Conservation (phyloP, 2,329 filamentous ascomycete species). For the Penicillium corylophilum region DNA sequence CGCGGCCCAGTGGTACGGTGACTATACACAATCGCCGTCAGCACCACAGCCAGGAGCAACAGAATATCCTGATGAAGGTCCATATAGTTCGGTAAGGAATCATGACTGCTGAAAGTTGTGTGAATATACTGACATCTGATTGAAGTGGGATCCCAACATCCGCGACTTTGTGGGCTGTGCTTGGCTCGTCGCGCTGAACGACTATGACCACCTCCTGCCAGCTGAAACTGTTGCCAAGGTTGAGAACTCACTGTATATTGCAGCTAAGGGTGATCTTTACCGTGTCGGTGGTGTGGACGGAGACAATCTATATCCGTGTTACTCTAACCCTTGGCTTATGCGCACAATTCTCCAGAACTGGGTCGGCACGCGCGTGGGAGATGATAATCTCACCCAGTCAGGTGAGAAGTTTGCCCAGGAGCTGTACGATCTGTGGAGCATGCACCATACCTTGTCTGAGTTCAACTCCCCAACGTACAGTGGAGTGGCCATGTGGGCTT, state of each 20-base stretch:
- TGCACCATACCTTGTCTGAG: conserved; percentile 58
- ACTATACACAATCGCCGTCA: conserved; percentile 18
- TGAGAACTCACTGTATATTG: conserved; percentile 54
- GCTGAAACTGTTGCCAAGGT: conserved; percentile 45
- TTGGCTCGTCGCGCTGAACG: conserved; percentile 18
- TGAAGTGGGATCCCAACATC: conserved; percentile 22
- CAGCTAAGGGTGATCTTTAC: conserved; percentile 60
- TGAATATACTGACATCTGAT: not conserved
- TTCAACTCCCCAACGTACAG: conserved; percentile 65
- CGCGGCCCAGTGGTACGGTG: conserved; percentile 21
- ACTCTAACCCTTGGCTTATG: conserved; percentile 64
- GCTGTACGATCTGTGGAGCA: conserved; percentile 58
- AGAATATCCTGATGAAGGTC: conserved; percentile 12
- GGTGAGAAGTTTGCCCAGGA: conserved; percentile 58
- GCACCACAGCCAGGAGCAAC: conserved; percentile 15
- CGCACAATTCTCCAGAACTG: conserved; percentile 61
- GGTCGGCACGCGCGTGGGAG: conserved; percentile 55
- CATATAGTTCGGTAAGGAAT: conserved; percentile 12
- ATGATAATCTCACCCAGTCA: conserved; percentile 58
- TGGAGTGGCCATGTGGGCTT: conserved; percentile 59
- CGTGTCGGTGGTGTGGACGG: conserved; percentile 59
- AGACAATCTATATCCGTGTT: conserved; percentile 63
- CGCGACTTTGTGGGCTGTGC: conserved; percentile 21
- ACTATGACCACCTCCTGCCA: conserved; percentile 43
- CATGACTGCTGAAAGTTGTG: not conserved